Evolutionary conservation across 2,329 filamentous ascomycete species (phyloP), one percentile per base, ranked within the genome.

Genomic region (Ciborinia camelliae): DNA sequence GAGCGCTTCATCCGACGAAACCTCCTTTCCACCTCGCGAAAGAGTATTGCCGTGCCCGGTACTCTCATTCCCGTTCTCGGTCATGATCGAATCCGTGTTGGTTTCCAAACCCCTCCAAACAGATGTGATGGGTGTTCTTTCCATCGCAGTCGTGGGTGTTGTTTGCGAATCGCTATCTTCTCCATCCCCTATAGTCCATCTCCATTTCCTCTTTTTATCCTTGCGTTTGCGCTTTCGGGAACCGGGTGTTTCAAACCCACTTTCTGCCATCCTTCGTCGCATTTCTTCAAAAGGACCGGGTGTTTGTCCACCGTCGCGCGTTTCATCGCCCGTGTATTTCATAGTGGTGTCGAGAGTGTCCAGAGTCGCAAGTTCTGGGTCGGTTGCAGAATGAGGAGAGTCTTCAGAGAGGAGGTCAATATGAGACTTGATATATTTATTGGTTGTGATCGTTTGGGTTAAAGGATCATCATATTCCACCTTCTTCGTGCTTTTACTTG

Each of bases 221-320:
- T 78, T 72, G 39, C 77, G 76, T 73, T 81, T 85, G 12, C 81
- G 78, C 73, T 85, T 86, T n/a, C 81, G 79, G 6, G 67, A 58
- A 2, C 41, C 70, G 0, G 72, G 69, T 20, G 71, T 74, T 58
- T 71, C 70, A 61, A 72, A 62, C 10, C 70, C 72, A 50, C 70
- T 80, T 26, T 78, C 77, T 0, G 80, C 82, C 81, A 87, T 82
- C 39, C 83, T 79, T 15, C 84, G 78, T 50, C 83, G 79, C 83
- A 86, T 85, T 68, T 88, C 85, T 71, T 87, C 85, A 65, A 86
- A 86, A 0, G 86, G 84, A 0, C 85, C 85, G 0, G 86, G 85
- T 0, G 86, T 88, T 71, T 84, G 81, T 1, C 85, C 86, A 2
- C 85, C 86, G 69, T 88, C 84, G 61, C 81, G 80, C 0, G 82